phyloP scores from a whole-genome alignment of 768 basidiomycete species.

The Mrakia gelida region DNA sequence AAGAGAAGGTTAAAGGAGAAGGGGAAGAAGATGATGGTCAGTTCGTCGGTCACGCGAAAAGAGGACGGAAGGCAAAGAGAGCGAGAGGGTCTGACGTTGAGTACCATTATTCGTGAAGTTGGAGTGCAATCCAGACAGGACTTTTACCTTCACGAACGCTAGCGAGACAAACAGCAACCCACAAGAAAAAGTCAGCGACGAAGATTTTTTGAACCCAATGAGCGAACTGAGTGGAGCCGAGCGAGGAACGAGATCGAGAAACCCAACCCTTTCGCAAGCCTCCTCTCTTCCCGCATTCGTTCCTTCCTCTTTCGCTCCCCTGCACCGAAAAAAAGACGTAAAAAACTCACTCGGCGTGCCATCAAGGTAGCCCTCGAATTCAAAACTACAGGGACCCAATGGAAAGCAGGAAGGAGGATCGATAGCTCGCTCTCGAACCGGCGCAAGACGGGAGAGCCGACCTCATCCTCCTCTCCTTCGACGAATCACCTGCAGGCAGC shows the following conservation, averaged over 20 bases:
- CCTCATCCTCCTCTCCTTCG: not conserved
- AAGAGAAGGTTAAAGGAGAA: too few relatives aligned
- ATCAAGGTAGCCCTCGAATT: slow-evolving; percentile 13
- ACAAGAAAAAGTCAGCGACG: too few relatives aligned
- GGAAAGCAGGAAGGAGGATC: not conserved
- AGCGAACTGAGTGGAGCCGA: too few relatives aligned
- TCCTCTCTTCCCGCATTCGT: not conserved
- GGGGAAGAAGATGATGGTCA: too few relatives aligned
- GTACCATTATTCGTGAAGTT: not conserved
- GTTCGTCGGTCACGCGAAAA: too few relatives aligned
- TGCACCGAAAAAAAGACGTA: not conserved
- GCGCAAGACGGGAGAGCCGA: not conserved
- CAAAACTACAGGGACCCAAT: not conserved
- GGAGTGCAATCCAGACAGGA: not conserved
- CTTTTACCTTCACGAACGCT: slow-evolving; percentile 11
- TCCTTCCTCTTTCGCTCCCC: not conserved
- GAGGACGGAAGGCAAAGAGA: too few relatives aligned
- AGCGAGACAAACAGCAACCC: not conserved
- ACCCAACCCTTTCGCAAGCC: too few relatives aligned
- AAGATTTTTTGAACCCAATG: too few relatives aligned
- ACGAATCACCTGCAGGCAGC: not conserved
- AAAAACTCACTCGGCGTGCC: slow-evolving; percentile 1
- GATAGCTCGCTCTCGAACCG: too few relatives aligned
- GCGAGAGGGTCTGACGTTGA: not conserved
- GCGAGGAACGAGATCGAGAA: too few relatives aligned